Evolutionary conservation across 2,329 filamentous ascomycete species (phyloP), one percentile per base, ranked within the genome.

Genomic region (Claviceps monticola): DNA sequence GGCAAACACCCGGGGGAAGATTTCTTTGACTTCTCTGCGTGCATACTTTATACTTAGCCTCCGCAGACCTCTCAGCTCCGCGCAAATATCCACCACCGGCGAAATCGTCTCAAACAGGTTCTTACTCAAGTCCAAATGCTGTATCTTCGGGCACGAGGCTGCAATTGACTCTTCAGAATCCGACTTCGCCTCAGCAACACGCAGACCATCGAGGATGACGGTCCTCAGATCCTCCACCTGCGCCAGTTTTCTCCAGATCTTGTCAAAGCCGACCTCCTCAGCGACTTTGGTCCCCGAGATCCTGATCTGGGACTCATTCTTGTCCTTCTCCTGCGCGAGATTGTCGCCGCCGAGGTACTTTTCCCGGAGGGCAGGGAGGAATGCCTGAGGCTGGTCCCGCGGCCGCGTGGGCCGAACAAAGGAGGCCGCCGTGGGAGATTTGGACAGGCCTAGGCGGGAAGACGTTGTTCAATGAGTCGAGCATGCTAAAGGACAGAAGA

Each of bases 241-340:
- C 58, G 89, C 84, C 61, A 94, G 82, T 67, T 90, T 81, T 57
- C 78, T 78, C 44, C 85, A 80, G 58, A 96, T 88, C 73, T 96
- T 96, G 59, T 95, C 89, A 59, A 97, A 97, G 34, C 93, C 93
- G 37, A 97, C 80, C 69, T 97, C 91, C 69, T 97, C 86, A 5
- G 88, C 91, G 17, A 90, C 78, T 68, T 97, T 97, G 39, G 39
- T 51, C 2, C 68, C 86, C 69, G 73, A 95, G 75, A 74, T 84
- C 51, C 74, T 70, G 56, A 95, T 84, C 48, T 79, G 73, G 2
- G 61, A 59, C 8, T 59, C 73, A 7, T 69, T 64, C 13, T 68
- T 62, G 14, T 55, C 57, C 26, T 62, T 34, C 29, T 34, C 29
- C 29, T 55, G 60, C 56, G 9, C 53, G 65, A 53, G 83, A 19